A percentile compares a stretch with the other conserved stretches of the same genome.
Conservation (phyloP, 2,329 filamentous ascomycete species). For the Aspergillus sp. region DNA sequence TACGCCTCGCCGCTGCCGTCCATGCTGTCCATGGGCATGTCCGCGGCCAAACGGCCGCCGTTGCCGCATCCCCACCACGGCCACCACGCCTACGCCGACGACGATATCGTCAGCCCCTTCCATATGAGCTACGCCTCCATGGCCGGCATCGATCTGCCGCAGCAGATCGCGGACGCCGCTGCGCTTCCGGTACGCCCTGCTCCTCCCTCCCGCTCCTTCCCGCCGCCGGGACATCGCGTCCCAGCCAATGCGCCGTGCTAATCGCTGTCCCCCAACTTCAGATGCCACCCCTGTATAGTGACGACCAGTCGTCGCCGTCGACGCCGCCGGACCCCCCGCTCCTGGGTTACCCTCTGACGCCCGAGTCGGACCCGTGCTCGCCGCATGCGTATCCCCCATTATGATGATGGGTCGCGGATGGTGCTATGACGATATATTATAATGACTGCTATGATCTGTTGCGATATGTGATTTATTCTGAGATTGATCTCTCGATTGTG, state of each 20-base stretch:
- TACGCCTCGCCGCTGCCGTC: slow-evolving; percentile 38
- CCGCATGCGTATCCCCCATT: slow-evolving; percentile 30
- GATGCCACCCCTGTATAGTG: slow-evolving; percentile 38
- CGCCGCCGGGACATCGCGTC: neutral
- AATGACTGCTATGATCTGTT: slow-evolving; percentile 2
- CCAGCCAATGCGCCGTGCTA: slow-evolving; percentile 17
- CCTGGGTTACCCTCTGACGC: slow-evolving; percentile 41
- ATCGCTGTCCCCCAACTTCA: slow-evolving; percentile 20
- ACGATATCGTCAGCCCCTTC: slow-evolving; percentile 57
- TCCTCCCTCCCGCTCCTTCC: slow-evolving; percentile 11
- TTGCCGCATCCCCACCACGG: no score
- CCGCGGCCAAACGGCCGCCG: slow-evolving; percentile 48
- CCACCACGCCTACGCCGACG: slow-evolving; percentile 48
- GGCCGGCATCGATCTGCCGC: slow-evolving; percentile 53
- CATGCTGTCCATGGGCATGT: slow-evolving; percentile 44
- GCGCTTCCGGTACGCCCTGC: slow-evolving; percentile 45
- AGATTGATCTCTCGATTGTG: neutral
- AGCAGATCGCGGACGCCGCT: slow-evolving; percentile 35
- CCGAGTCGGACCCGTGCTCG: slow-evolving; percentile 40
- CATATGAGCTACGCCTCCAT: slow-evolving; percentile 60
- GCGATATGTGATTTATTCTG: neutral
- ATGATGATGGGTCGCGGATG: neutral
- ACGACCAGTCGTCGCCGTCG: slow-evolving; percentile 39
- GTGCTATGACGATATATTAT: neutral
- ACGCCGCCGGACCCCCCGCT: slow-evolving; percentile 41